Conservation (phyloP, 208 protist species). For the Wallacemonas sp. region DNA sequence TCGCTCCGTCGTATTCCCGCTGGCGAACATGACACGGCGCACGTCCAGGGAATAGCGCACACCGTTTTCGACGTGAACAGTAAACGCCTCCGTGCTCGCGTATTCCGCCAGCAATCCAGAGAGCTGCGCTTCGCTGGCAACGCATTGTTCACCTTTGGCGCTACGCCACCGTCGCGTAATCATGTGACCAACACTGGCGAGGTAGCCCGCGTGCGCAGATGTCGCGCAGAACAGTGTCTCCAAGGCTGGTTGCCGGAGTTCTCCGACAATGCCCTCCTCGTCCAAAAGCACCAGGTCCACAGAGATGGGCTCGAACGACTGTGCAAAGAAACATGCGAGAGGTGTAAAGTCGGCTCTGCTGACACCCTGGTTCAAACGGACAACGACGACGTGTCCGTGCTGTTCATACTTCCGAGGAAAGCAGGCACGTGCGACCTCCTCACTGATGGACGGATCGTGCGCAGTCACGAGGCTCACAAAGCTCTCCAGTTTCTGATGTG, state of each 20-base stretch:
- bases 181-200: neutral
- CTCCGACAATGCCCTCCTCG: slow-evolving; percentile 62
- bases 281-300: slow-evolving; percentile 82
- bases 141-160: slow-evolving; percentile 4
- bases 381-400: slow-evolving; percentile 81
- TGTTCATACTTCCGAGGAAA: slow-evolving; percentile 82
- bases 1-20: slow-evolving; percentile 91
- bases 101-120: slow-evolving; percentile 17
- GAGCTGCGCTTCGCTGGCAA: slow-evolving; percentile 13
- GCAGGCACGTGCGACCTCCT: slow-evolving; percentile 18
- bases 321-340: slow-evolving; percentile 50
- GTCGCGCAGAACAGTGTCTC: slow-evolving; percentile 25
- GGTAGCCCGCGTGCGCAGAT: neutral
- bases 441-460: slow-evolving; percentile 8
- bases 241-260: slow-evolving; percentile 70
- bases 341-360: slow-evolving; percentile 32
- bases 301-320: slow-evolving; percentile 51
- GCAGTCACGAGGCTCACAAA: slow-evolving; percentile 36
- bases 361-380: slow-evolving; percentile 59
- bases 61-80: slow-evolving; percentile 88
- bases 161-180: neutral
- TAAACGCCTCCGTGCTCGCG: slow-evolving; percentile 58
- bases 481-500: slow-evolving; percentile 48
- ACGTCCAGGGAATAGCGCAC: slow-evolving; percentile 90
- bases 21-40: slow-evolving; percentile 88